A percentile compares a stretch with the other conserved stretches of the same genome.
phyloP scores from a whole-genome alignment of 73 alveolate genomes.

The Paramecium biaurelia region DNA sequence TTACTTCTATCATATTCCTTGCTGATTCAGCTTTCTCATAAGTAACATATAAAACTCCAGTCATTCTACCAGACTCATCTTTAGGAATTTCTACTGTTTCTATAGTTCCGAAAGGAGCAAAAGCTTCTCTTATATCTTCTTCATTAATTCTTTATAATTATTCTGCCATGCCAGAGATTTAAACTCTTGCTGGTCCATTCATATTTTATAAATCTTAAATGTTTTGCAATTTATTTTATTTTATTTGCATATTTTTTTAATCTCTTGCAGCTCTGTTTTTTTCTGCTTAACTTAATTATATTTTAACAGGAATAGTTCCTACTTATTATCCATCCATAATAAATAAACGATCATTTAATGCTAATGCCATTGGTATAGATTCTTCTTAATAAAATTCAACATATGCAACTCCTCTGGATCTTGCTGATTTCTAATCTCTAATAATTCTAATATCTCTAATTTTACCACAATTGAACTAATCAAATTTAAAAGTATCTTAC shows the following conservation, averaged over 20 bases:
- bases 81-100: slow-evolving; percentile 89
- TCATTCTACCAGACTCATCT: slow-evolving; percentile 62
- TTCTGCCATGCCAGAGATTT: slow-evolving; percentile 87
- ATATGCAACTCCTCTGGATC: slow-evolving; percentile 95
- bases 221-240: slow-evolving; percentile 75
- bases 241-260: slow-evolving; percentile 64
- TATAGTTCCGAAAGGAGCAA: slow-evolving; percentile 92
- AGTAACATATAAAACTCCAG: slow-evolving; percentile 20
- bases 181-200: slow-evolving; percentile 83
- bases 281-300: slow-evolving; percentile 94
- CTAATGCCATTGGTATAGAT: slow-evolving; percentile 89
- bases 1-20: slow-evolving; percentile 36
- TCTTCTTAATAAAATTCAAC: slow-evolving; percentile 95
- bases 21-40: slow-evolving; percentile 49
- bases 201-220: slow-evolving; percentile 65
- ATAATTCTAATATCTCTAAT: slow-evolving; percentile 94
- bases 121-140: slow-evolving; percentile 81
- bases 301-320: slow-evolving; percentile 71
- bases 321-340: slow-evolving; percentile 77
- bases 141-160: slow-evolving; percentile 72
- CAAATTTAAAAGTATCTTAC: slow-evolving; percentile 58
- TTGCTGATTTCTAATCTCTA: slow-evolving; percentile 90
- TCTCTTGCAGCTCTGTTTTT: slow-evolving; percentile 96
- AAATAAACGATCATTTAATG: slow-evolving; percentile 81
- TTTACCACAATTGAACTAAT: slow-evolving; percentile 69